Percentiles rank a stretch among this genome's conserved stretches.
Conservation (phyloP, 768 basidiomycete species). For the Agaricus bisporus region DNA sequence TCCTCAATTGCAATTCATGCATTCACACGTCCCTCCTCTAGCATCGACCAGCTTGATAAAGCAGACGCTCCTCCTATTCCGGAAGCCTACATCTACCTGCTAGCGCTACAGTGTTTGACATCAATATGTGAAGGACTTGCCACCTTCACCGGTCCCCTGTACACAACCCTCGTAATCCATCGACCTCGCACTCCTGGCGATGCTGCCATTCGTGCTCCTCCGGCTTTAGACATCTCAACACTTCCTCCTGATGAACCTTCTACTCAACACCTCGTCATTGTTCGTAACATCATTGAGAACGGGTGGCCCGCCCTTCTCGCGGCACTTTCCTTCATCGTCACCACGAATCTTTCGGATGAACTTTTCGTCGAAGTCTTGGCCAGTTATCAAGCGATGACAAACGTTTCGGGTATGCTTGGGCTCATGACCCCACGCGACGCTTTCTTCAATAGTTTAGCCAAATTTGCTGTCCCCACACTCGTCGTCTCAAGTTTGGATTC, state of each 20-base stretch:
- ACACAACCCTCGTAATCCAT: constrained; percentile 64
- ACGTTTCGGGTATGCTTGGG: constrained; percentile 85
- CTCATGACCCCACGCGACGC: constrained; percentile 87
- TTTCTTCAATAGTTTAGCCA: constrained; percentile 85
- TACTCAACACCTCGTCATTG: constrained; percentile 53
- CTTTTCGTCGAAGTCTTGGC: constrained; percentile 84
- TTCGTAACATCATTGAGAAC: constrained; percentile 74
- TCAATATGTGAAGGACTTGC: constrained; percentile 85
- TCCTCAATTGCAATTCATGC: constrained; percentile 7
- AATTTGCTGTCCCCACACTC: constrained; percentile 84
- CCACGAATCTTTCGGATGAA: constrained; percentile 87
- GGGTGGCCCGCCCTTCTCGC: constrained; percentile 94
- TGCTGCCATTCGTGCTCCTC: constrained; percentile 62
- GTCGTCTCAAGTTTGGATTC: constrained; percentile 81
- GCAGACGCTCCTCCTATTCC: constrained; percentile 92
- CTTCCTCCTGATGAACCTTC: constrained; percentile 44
- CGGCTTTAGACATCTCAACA: constrained; percentile 57
- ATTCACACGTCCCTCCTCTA: constrained; percentile 21
- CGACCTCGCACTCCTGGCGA: constrained; percentile 58
- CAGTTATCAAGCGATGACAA: constrained; percentile 78
- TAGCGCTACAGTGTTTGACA: constrained; percentile 83
- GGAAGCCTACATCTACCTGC: constrained; percentile 88
- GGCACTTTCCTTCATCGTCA: constrained; percentile 82
- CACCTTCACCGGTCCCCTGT: constrained; percentile 67
- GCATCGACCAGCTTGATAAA: constrained; percentile 98